Evolutionary conservation across 371 early-diverging fungal genomes (phyloP), one percentile per base, ranked within the genome.

Genomic region (Mortierella sp.): DNA sequence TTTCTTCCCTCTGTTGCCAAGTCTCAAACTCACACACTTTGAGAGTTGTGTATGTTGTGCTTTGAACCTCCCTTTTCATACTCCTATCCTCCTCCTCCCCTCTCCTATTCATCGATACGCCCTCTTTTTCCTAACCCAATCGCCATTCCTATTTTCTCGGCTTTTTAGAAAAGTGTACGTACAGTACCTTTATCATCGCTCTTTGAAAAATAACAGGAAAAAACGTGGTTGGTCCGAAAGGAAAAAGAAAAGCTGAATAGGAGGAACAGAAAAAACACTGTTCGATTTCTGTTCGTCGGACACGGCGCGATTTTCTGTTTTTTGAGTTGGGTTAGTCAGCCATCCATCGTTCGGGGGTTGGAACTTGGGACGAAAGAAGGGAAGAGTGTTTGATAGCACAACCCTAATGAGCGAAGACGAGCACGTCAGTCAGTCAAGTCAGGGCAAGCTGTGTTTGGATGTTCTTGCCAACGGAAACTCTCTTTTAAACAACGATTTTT

Each of bases 241-340:
- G 18, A 29, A 16, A 63, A 35, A 35, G 7, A 32, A 32, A 32
- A 60, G 8, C 38, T 35, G 35, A 35, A 35, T 18, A 35, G 63
- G 6, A 14, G 12, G 60, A 29, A 29, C 4, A 8, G 32, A 14
- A 35, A 32, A 51, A 51, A 51, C 49, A 0, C 51, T 51, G 16
- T 49, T 49, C 49, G 16, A 18, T 49, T 49, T 49, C 49, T 18
- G 16, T 51, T 51, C 21, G 51, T 51, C 21, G 21, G 21, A 18
- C 21, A 51, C 18, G 18, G 63, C 63, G 63, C 38, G 63, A 18
- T 63, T 63, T 35, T 21, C 32, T 63, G 63, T 35, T 51, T 51
- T 51, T 51, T 51, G 51, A 51, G 51, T 51, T 56, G 56, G 56
- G 56, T 56, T 56, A 56, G 56, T 56, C 56, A 56, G 56, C 56